Percentiles rank a stretch among this genome's conserved stretches.
Evolutionary conservation across 202 grass and related monocot genomes (phyloP).

Genomic region (Dendrocalamus latiflorus): DNA sequence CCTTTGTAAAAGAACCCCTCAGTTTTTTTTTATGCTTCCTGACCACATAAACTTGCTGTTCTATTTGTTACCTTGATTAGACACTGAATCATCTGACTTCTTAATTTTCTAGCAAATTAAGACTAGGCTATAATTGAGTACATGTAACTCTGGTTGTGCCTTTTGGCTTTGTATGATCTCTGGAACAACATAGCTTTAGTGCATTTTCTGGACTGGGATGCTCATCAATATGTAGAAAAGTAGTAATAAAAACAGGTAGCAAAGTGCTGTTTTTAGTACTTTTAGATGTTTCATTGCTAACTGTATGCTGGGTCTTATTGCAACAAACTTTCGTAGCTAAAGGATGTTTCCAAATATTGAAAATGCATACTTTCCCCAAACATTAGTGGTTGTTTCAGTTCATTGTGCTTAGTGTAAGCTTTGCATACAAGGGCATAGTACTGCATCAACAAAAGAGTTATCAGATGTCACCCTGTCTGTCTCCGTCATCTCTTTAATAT

Average conservation of each 20-base stretch:
- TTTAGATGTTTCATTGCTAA: neutral
- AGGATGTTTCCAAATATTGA: neutral
- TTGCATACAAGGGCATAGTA: neutral
- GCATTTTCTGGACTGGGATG: neutral
- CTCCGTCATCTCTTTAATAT: neutral
- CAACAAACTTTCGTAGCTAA: neutral
- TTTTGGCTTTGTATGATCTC: neutral
- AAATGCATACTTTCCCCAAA: neutral
- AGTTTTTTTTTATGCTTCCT: neutral
- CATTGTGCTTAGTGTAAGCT: neutral
- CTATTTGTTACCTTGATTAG: slow-evolving; percentile 9
- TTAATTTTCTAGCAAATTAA: neutral
- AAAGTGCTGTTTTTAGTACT: neutral
- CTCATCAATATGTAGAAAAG: neutral
- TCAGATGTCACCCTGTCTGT: neutral
- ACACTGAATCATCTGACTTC: neutral
- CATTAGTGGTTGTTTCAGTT: neutral
- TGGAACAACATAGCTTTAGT: neutral
- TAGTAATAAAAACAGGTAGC: neutral
- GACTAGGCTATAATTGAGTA: too few relatives aligned
- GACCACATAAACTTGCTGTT: neutral
- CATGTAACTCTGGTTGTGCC: neutral
- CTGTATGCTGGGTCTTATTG: neutral
- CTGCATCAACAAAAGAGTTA: neutral
- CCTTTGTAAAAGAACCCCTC: neutral